Evolutionary conservation across 2,329 filamentous ascomycete genomes (phyloP), one percentile per base, ranked within the genome.

Genomic region (Diaporthe batatas): DNA sequence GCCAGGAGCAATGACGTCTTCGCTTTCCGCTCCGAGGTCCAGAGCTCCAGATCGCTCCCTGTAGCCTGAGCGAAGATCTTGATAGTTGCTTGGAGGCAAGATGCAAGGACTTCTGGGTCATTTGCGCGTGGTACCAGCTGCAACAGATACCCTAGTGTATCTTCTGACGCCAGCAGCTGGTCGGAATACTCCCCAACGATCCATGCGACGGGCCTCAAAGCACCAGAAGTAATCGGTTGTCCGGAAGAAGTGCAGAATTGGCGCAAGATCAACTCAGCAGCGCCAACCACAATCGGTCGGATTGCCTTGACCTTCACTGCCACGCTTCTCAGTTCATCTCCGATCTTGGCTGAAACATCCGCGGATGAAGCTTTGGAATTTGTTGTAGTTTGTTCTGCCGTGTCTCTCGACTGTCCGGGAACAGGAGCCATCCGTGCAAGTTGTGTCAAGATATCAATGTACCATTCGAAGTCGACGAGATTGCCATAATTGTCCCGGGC

Each of bases 381-480:
- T 16, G 78, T 77, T 18, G 79, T 75, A 12, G 79, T 75, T 2
- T 79, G 76, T 12, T 82, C 79, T 10, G 79, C 73, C 53, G 85
- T 84, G 6, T 79, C 79, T 8, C 86, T 84, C 10, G 79, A 77
- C 10, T 79, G 78, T 51, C 84, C 83, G 59, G 87, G 83, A n/a
- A 84, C 77, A 0, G 85, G 93, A 25, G 92, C 86, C 83, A 94
- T 87, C 79, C 92, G 91, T 53, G 98, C 91, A 18, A 99, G 88
- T 79, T 98, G 94, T 6, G 94, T 92, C 39, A 99, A 85, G 36
- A 98, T 90, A 76, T 96, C 94, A 76, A 98, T 93, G 81, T 98
- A 98, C 96, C 96, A 99, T 77, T 98, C 96, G 81, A 99, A 99
- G 80, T 99, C 96, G 68, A 88, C 85, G 62, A 99, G 87, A 79